Base-by-base conservation (phyloP, 2,329 filamentous ascomycete species). In the Aureobasidium sp. region DNA sequence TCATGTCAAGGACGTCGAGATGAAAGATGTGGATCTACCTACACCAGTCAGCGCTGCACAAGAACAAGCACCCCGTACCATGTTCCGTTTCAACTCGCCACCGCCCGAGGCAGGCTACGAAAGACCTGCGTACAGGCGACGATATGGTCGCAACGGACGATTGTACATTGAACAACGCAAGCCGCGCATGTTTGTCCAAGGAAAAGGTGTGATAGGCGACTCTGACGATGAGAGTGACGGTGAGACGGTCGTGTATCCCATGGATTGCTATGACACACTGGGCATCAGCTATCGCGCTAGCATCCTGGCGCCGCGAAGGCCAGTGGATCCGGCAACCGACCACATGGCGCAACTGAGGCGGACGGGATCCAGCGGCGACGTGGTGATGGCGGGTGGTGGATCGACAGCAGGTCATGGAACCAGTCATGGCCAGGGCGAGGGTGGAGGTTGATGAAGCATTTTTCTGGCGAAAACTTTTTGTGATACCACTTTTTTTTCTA, bases 151-250 rank as follows among this genome's bases (percentile, higher is more conserved):
- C 67, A 82, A 92, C 65, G 91, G 91, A 65, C 86, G 93, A 42
- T 74, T 96, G 67, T 91, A 91, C 83, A 90, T 97, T 67, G 94
- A 97, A 75, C 87, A 68, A 62, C 66, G 70, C 35, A 70, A 69
- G 54, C 65, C 68, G 15, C 64, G 66, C 61, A 64, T 66, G 17
- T 68, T 68, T 22, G 63, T 68, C 14, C 63, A 70, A 42, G 65
- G 64, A 40, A 66, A 65, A 33, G 71, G 70, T 33, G 72, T 74
- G 19, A 70, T 74, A 64, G 96, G 89, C 83, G 95, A 91, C 75
- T 96, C 90, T 76, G 90, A 95, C 70, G 86, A 87, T 29, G 90
- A 96, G 68, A 90, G 91, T 64, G 87, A 88, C 65, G 90, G 92
- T 58, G 89, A 91, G 62, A 84, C 86, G 61, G 81, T 87, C 27